Conservation (phyloP, 2,329 filamentous ascomycete species). For the Cercospora janseana region DNA sequence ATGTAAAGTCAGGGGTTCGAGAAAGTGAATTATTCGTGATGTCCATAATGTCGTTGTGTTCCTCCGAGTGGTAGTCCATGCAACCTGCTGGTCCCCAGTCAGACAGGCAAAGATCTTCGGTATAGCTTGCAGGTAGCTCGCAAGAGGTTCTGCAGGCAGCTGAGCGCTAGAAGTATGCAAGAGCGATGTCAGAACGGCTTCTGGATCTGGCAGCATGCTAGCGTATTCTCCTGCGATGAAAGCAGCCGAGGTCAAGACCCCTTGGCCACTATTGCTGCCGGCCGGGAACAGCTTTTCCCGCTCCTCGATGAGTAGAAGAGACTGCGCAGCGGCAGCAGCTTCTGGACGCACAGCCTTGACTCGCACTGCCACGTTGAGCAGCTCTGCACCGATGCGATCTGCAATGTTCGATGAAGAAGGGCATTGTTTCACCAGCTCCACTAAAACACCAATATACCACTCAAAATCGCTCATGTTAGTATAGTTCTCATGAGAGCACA, state of each 20-base stretch:
- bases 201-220: constrained; percentile 65
- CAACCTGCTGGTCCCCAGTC: constrained; percentile 60
- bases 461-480: constrained; percentile 85
- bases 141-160: constrained; percentile 65
- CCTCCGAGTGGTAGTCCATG: constrained; percentile 73
- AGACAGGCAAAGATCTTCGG: constrained; percentile 80
- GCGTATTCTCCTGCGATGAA: constrained; percentile 92
- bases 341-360: constrained; percentile 78
- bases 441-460: constrained; percentile 91
- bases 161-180: constrained; percentile 63
- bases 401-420: constrained; percentile 58
- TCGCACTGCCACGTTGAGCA: constrained; percentile 87
- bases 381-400: constrained; percentile 74
- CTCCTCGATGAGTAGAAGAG: constrained; percentile 64
- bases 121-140: constrained; percentile 76
- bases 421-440: constrained; percentile 73
- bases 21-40: constrained; percentile 74
- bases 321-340: constrained; percentile 79
- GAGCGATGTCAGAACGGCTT: constrained; percentile 70
- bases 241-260: constrained; percentile 70
- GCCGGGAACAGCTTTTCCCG: constrained; percentile 56
- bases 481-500: constrained; percentile 90
- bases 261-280: constrained; percentile 52
- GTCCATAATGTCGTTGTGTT: constrained; percentile 73
- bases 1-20: constrained; percentile 76